Base-by-base conservation (phyloP, 2,329 filamentous ascomycete species). In the Penicillium sp. region DNA sequence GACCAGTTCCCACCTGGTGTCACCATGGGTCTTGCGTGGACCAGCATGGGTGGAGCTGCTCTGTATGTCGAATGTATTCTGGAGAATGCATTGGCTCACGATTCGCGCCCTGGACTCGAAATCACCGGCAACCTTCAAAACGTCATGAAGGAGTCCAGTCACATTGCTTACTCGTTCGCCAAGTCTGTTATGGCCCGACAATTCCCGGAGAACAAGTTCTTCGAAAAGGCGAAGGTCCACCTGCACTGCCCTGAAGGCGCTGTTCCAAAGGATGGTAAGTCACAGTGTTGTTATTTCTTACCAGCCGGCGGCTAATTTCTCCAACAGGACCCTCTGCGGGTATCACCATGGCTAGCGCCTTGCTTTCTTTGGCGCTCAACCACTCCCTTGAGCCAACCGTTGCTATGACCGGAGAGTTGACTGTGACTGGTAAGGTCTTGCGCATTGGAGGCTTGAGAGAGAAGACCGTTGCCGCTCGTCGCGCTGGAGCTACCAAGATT, bases 1-100 rank as follows among this genome's bases (percentile, higher is more conserved):
- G 93, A 99, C 63, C 83, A 84, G 40, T 95, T 90, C 51, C 93
- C 95, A 3, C 82, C 93, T 2, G 93, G 93, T 71, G 93, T 99
- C 13, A 88, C 91, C 18, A 97, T 99, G 93, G 93, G 93, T 57
- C 81, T 99, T 44, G 93, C 93, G 7, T 99, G 93, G 93, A 99
- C 95, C 7, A 89, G 90, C 65, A 89, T 99, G 82, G 93, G 93
- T 53, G 93, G 93, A 52, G 89, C 93, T 4, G 93, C 93, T 43
- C 84, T 99, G 68, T 99, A 99, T 71, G 89, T 99, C 50, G 93
- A 99, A 73, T 95, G 91, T 1, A 97, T 99, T 55, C 76, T 99
- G 43, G 91, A 99, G 68, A 87, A 84, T 52, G 83, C 88, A 0
- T 80, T 97, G 40, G 83, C 83, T 10, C 79, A 84, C 25, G 80